Evolutionary conservation across 306 rosid genomes (phyloP).

Genomic region (Vachellia collinsii): DNA sequence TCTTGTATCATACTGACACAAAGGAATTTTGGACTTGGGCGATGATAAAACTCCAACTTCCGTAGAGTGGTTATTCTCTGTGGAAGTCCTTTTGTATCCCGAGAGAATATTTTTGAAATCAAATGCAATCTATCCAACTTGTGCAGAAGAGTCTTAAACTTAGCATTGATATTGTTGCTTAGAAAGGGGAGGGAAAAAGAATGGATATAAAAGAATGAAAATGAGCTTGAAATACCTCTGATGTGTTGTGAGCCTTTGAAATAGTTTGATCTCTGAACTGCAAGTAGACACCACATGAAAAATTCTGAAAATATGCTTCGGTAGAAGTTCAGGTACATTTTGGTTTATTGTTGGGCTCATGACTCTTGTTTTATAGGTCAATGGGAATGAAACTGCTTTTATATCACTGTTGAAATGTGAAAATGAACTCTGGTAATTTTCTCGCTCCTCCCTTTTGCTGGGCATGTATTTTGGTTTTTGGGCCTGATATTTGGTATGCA

Average conservation of each 20-base stretch:
- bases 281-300: conserved; percentile 16
- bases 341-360: conserved; percentile 28
- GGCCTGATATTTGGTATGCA: conserved; percentile 12
- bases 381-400: conserved; percentile 69
- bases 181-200: background rate
- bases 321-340: conserved; percentile 23
- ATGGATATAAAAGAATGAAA: conserved; percentile 5
- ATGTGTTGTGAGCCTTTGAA: conserved; percentile 27
- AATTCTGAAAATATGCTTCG: conserved; percentile 17
- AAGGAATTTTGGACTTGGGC: background rate
- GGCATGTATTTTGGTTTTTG: conserved; percentile 25
- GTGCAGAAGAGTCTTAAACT: background rate
- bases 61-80: background rate
- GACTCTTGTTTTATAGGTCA: conserved; percentile 60
- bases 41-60: background rate
- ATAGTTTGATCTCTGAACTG: conserved; percentile 9
- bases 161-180: background rate
- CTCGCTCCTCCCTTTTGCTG: conserved; percentile 31
- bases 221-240: background rate
- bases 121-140: conserved; percentile 14
- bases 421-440: conserved; percentile 70
- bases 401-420: conserved; percentile 61
- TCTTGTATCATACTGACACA: background rate
- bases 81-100: background rate
- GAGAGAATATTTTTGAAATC: background rate